Conservation (phyloP, 306 rosid genomes). For the Dalbergia cochinchinensis region DNA sequence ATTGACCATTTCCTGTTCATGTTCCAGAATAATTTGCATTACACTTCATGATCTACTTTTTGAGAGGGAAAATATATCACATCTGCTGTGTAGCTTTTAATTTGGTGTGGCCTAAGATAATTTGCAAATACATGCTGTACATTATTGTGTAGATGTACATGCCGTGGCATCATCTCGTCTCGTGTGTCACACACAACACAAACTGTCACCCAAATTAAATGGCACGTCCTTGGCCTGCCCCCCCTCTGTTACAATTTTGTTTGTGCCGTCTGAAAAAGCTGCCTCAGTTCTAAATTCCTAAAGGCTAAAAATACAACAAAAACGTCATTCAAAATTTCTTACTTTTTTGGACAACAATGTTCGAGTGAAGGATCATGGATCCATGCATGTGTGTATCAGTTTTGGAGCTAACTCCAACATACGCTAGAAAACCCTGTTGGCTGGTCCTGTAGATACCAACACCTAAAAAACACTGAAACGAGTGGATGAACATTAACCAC, state of each 20-base stretch:
- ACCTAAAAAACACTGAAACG: not conserved
- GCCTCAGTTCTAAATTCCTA: conserved; percentile 32
- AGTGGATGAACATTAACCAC: conserved; percentile 26
- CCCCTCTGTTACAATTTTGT: conserved; percentile 49
- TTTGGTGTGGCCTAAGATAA: conserved; percentile 33
- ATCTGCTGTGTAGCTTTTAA: too few relatives aligned
- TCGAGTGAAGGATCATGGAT: conserved; percentile 3
- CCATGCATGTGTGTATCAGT: not conserved
- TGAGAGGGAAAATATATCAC: too few relatives aligned
- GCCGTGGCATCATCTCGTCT: not conserved
- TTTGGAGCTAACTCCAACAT: conserved; percentile 39
- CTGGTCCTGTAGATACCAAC: conserved; percentile 42
- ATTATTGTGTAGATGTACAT: too few relatives aligned
- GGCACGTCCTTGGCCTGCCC: conserved; percentile 16
- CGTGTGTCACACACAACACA: conserved; percentile 1
- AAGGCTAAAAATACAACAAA: conserved; percentile 31
- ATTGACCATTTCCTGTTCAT: conserved; percentile 45
- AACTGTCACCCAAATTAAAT: conserved; percentile 34
- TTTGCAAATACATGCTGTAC: not conserved
- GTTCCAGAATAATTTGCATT: conserved; percentile 31
- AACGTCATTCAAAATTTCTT: conserved; percentile 18
- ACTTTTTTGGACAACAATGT: conserved; percentile 26
- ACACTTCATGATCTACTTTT: not conserved
- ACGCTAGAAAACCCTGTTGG: conserved; percentile 35
- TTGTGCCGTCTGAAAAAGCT: conserved; percentile 59